A percentile compares a stretch with the other conserved stretches of the same genome.
phyloP scores from a whole-genome alignment of 2,329 filamentous ascomycete species.

The Fusarium burgessii region DNA sequence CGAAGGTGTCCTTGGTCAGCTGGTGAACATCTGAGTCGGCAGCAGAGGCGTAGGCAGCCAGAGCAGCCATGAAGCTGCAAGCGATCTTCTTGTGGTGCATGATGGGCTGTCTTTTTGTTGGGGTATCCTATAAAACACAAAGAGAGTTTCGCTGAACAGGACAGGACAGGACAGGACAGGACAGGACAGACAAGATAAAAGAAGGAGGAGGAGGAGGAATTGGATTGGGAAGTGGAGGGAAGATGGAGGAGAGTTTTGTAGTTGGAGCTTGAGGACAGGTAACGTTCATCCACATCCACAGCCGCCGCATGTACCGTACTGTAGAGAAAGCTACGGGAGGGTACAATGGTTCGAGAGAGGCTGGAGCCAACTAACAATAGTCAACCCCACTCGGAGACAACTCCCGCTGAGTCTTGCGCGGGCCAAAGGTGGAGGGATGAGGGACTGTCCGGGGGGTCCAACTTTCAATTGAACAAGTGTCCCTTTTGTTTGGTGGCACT shows the following conservation, averaged over 20 bases:
- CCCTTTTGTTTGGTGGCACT: constrained; percentile 50
- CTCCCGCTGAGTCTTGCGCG: constrained; percentile 28
- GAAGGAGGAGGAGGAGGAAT: constrained; percentile 28
- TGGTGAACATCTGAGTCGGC: constrained; percentile 84
- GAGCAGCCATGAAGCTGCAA: constrained; percentile 66
- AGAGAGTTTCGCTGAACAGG: constrained; percentile 37
- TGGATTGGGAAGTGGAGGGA: constrained; percentile 33
- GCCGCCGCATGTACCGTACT: constrained; percentile 1
- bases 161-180: constrained; percentile 19
- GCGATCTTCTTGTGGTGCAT: constrained; percentile 66
- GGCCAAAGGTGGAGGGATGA: constrained; percentile 21
- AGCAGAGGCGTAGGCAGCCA: constrained; percentile 69
- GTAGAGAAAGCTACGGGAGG: constrained; percentile 7
- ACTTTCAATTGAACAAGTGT: constrained; percentile 59
- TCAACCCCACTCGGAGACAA: constrained; percentile 35
- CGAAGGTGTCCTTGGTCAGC: constrained; percentile 88
- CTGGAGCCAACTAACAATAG: constrained; percentile 9
- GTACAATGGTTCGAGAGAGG: constrained; percentile 19
- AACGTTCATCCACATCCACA: constrained; percentile 22
- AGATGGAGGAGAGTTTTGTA: constrained; percentile 54
- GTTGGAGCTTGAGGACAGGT: constrained; percentile 44
- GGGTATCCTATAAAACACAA: constrained; percentile 44
- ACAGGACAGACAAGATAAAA: constrained; percentile 26
- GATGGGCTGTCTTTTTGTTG: constrained; percentile 44
- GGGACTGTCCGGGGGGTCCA: constrained; percentile 22